Conservation (phyloP, 2,329 filamentous ascomycete species). For the Exophiala oligosperma region DNA sequence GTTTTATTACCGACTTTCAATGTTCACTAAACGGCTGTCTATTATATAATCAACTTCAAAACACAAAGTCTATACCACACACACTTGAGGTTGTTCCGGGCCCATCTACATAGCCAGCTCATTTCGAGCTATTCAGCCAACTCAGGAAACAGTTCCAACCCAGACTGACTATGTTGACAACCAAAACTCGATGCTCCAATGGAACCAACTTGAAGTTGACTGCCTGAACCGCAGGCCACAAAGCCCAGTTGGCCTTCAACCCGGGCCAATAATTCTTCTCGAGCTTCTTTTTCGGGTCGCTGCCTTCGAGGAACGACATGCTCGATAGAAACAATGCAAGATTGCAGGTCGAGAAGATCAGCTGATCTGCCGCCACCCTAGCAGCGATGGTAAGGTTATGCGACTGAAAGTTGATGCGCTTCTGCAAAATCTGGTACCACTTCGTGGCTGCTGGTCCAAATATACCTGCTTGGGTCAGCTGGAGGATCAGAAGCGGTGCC, state of each 20-base stretch:
- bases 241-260: conserved; percentile 78
- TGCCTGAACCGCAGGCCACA: conserved; percentile 84
- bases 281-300: conserved; percentile 66
- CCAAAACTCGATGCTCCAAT: conserved; percentile 76
- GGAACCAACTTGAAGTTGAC: conserved; percentile 88
- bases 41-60: neutral
- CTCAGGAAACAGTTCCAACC: conserved; percentile 63
- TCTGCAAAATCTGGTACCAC: conserved; percentile 81
- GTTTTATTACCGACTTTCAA: too few species aligned
- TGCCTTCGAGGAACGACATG: conserved; percentile 81
- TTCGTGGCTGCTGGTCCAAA: conserved; percentile 86
- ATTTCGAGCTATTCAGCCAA: conserved; percentile 51
- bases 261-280: conserved; percentile 68
- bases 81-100: too few species aligned
- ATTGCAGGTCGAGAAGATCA: conserved; percentile 79
- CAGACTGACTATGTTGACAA: conserved; percentile 79
- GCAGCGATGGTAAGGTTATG: conserved; percentile 70
- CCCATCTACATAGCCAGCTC: neutral
- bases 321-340: conserved; percentile 77
- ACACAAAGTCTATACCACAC: too few species aligned
- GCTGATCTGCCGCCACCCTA: conserved; percentile 78
- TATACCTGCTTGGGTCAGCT: conserved; percentile 54
- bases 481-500: neutral
- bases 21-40: too few species aligned
- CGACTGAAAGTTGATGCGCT: conserved; percentile 64